Evolutionary conservation across 352 stramenopile species (phyloP).

Genomic region (Globisporangium rhizosaccharum): DNA sequence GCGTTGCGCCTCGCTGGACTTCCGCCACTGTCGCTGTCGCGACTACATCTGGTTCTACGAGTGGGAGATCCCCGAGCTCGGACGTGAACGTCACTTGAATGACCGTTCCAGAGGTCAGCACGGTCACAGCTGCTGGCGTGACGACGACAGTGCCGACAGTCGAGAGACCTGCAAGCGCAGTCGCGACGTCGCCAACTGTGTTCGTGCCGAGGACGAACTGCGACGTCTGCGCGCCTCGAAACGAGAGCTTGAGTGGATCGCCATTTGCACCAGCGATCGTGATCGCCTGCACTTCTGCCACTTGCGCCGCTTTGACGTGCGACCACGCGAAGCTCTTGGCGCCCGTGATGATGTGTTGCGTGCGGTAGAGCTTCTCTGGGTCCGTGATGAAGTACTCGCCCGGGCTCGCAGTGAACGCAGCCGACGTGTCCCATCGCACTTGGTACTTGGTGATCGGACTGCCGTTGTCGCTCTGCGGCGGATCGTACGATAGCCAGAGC

Average conservation of each 20-base stretch:
- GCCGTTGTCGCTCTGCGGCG: conserved; percentile 53
- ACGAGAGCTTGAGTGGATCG: conserved; percentile 43
- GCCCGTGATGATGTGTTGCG: conserved; percentile 45
- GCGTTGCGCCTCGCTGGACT: conserved; percentile 31
- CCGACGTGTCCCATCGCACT: conserved; percentile 61
- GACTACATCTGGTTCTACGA: conserved; percentile 17
- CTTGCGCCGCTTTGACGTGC: conserved; percentile 19
- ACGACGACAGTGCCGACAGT: conserved; percentile 44
- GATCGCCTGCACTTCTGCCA: conserved; percentile 42
- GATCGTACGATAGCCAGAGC: conserved; percentile 74
- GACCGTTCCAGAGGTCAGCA: conserved; percentile 15
- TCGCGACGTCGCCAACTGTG: conserved; percentile 24
- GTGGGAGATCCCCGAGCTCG: conserved; percentile 40
- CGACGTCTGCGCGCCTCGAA: conserved; percentile 32
- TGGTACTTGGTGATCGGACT: conserved; percentile 61
- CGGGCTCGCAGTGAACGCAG: conserved; percentile 42
- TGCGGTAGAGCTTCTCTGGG: conserved; percentile 40
- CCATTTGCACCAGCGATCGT: conserved; percentile 13
- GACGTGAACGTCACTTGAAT: conserved; percentile 58
- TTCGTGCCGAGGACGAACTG: conserved; percentile 30
- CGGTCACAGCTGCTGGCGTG: conserved; percentile 18
- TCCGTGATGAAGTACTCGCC: conserved; percentile 45
- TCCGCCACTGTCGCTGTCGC: conserved; percentile 23
- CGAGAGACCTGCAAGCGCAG: conserved; percentile 29
- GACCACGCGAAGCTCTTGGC: conserved; percentile 61